phyloP scores from a whole-genome alignment of 139 green algal genomes.

The Coelastrella sp. region DNA sequence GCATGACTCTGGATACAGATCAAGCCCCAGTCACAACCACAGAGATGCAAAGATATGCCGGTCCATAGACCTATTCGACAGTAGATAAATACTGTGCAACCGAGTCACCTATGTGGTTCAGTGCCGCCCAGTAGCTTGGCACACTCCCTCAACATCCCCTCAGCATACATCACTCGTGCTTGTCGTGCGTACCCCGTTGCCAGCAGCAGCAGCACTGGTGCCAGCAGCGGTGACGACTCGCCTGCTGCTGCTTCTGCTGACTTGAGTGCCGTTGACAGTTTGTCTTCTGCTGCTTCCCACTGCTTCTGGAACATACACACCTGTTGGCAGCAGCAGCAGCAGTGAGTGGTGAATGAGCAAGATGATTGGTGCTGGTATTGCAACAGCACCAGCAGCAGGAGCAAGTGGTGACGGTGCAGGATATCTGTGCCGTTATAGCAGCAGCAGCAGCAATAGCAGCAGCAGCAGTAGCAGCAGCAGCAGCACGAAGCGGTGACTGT shows the following conservation, averaged over 20 bases:
- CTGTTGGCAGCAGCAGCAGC: not conserved
- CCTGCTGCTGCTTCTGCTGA: constrained; percentile 56
- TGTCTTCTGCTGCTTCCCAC: constrained; percentile 77
- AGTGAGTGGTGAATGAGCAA: no score
- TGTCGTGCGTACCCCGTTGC: constrained; percentile 75
- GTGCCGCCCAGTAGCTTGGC: constrained; percentile 53
- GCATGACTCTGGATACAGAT: no score
- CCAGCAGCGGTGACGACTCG: constrained; percentile 61
- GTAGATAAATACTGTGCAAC: no score
- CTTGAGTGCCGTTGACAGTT: constrained; percentile 61
- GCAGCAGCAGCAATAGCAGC: no score
- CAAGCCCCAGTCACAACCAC: no score
- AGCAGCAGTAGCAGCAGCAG: not conserved
- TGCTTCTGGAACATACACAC: constrained; percentile 55
- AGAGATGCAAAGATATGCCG: no score
- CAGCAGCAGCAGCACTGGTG: constrained; percentile 72
- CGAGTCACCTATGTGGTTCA: constrained; percentile 16
- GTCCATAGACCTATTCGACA: no score
- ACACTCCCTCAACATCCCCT: constrained; percentile 79
- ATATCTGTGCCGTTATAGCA: no score
- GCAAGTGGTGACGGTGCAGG: no score
- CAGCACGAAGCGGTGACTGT: no score
- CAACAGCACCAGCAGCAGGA: no score
- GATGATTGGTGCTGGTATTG: no score
- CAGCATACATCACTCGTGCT: constrained; percentile 78